These are phyloP conservation scores for Sparassis latifolia DNA, from an alignment of 1,284 basidiomycete species.

Conservation along the genomic window DNA sequence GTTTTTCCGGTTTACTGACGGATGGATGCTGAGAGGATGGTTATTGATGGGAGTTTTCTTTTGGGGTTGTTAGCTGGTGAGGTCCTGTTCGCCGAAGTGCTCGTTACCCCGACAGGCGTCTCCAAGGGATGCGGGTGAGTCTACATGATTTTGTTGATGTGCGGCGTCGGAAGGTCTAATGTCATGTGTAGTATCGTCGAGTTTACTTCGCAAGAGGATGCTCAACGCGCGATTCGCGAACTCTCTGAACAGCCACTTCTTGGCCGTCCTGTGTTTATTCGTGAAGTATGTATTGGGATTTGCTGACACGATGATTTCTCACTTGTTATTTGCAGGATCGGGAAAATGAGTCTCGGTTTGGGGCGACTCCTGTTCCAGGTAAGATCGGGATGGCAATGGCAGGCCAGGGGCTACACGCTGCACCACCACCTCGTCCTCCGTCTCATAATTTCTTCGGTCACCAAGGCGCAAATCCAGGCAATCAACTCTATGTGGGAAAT, in stretches of 20 bases:
- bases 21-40: slow-evolving; percentile 71
- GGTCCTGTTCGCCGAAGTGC: slow-evolving; percentile 98
- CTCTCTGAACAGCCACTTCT: slow-evolving; percentile 84
- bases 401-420: slow-evolving; percentile 68
- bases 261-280: slow-evolving; percentile 91
- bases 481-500: slow-evolving; percentile 90
- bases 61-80: slow-evolving; percentile 88
- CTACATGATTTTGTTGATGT: neutral
- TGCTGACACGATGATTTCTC: neutral
- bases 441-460: slow-evolving; percentile 66
- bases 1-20: slow-evolving; percentile 51
- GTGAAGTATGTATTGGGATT: slow-evolving; percentile 62
- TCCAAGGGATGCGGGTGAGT: slow-evolving; percentile 98
- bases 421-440: slow-evolving; percentile 67
- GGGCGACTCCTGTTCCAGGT: slow-evolving; percentile 86
- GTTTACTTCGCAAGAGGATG: slow-evolving; percentile 79
- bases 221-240: slow-evolving; percentile 80
- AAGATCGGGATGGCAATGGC: slow-evolving; percentile 91
- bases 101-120: slow-evolving; percentile 91
- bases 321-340: slow-evolving; percentile 66
- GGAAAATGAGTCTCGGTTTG: slow-evolving; percentile 91
- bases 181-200: slow-evolving; percentile 74
- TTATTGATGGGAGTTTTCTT: slow-evolving; percentile 72
- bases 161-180: neutral
- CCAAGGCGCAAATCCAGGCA: slow-evolving; percentile 58